Evolutionary conservation across 176 grass and related monocot species (phyloP), one percentile per base, ranked within the genome.

Genomic region (Cenchrus fungigraminus): DNA sequence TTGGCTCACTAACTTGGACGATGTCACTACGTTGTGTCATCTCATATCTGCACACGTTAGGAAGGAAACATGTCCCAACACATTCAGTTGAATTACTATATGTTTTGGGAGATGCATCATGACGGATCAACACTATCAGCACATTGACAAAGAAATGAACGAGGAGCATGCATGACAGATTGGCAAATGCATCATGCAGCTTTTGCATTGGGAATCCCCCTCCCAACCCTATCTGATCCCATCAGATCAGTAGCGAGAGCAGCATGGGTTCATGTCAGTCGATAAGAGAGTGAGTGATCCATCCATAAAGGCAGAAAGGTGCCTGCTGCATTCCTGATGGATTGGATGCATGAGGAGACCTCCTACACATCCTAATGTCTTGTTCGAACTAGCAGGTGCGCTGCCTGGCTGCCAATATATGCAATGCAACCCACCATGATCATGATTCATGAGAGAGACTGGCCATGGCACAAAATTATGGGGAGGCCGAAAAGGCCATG

Each of bases 261-360:
- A 58, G 71, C 51, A 68, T 59, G 51, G 63, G 73, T 57, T 47
- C 22, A 25, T 25, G 22, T 25, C 77, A 80, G 53, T 78, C 34
- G 56, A 46, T 13, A 40, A 69, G 22, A n/a, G 61, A 6, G 6
- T 3, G n/a, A 44, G 31, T 66, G 77, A 74, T 74, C 34, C 77
- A 32, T 67, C 73, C 85, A 82, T 82, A 69, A 87, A 82, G 85
- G 79, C 85, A 82, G 37, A 61, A 87, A 82, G 79, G 43, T 49
- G 51, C 15, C 68, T 61, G 17, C 58, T 56, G 68, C n/a, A 60
- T n/a, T 3, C 79, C 65, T 78, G 77, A 31, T 64, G 25, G 61
- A 42, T 14, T 1, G 45, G 46, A 65, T 55, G 61, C 44, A 65
- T 37, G 68, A 56, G 70, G 40, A 31, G 56, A 32, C 84, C 63